Conservation (phyloP, 2,329 filamentous ascomycete species). For the Ophiostoma sp. region DNA sequence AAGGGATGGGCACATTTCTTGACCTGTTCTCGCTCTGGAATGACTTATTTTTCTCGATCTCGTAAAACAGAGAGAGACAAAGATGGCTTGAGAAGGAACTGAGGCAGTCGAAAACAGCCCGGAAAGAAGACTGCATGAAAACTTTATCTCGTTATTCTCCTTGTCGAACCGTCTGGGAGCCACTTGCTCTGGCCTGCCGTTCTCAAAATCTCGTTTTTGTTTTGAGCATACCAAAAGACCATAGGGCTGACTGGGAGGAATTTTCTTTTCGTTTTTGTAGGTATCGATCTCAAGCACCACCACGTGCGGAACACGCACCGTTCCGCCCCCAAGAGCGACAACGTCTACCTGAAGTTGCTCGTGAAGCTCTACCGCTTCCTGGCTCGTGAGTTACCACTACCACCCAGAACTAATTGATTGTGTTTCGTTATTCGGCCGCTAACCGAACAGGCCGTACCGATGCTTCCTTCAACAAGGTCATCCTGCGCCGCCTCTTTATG, state of each 20-base stretch:
- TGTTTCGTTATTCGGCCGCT: not conserved
- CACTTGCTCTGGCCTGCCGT: slow-evolving; percentile 13
- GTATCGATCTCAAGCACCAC: slow-evolving; percentile 71
- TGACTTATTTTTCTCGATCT: not conserved
- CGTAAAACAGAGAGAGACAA: slow-evolving; percentile 8
- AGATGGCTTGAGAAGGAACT: slow-evolving; percentile 15
- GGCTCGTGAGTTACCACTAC: slow-evolving; percentile 67
- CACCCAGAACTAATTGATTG: not conserved
- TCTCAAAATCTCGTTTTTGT: slow-evolving; percentile 28
- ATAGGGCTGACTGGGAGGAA: slow-evolving; percentile 57
- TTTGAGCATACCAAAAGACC: slow-evolving; percentile 63
- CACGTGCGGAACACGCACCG: slow-evolving; percentile 75
- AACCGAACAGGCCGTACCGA: slow-evolving; percentile 78
- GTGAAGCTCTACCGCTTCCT: slow-evolving; percentile 99
- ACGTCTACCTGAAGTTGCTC: slow-evolving; percentile 94
- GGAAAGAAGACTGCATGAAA: not conserved
- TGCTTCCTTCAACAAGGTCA: slow-evolving; percentile 96
- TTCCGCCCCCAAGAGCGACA: slow-evolving; percentile 96
- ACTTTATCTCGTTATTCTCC: not conserved
- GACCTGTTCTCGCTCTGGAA: slow-evolving; percentile 18
- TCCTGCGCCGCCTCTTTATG: slow-evolving; percentile 97
- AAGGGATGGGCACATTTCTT: slow-evolving; percentile 6
- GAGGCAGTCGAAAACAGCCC: slow-evolving; percentile 17
- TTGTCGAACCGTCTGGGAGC: not conserved
- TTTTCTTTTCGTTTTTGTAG: slow-evolving; percentile 46